Base-by-base conservation (phyloP, 2,329 filamentous ascomycete species). In the Neocucurbitaria cava region DNA sequence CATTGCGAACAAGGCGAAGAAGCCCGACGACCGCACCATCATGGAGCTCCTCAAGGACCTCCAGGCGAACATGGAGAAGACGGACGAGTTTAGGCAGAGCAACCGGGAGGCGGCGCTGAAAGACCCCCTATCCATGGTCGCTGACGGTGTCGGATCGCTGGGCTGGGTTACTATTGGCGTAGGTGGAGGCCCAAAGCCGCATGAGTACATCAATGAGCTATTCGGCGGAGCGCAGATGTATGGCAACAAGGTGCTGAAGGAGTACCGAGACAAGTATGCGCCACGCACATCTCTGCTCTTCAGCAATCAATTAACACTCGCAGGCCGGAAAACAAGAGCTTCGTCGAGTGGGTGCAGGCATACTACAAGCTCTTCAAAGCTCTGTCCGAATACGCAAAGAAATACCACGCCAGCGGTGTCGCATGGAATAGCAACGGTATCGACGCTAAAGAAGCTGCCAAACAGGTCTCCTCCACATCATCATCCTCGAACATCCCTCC, bases 351-450 rank as follows among this genome's bases (percentile, higher is more conserved):
- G 87, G 87, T 97, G 30, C 90, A 94, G 69, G 83, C 92, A n/a
- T 97, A 96, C 80, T 96, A 96, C 77, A 87, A 89, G 68, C 85
- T 97, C 55, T 96, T 96, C 81, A 90, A 89, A 67, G 88, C 92
- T 26, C 86, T 99, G 39, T 82, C 87, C 53, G 87, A 89, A 46
- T 97, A 96, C 73, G 87, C 95, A 63, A 94, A 94, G 79, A 87
- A 91, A 66, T 87, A 94, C 74, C 96, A 91, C 74, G 80, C 87
- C 17, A 86, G 83, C 43, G 94, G 93, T 43, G 84, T 98, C 55
- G 85, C 86, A 5, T 99, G 95, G 95, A 98, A 98, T 76, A 80
- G 88, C 42, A 89, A 91, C 58, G 86, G 86, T 30, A 81, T 89
- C 55, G 84, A 93, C 46, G 89, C 90, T 1, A 81, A 87, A 59